Percentiles rank a stretch among this genome's conserved stretches.
phyloP scores from a whole-genome alignment of 805 yeast species.

The Scheffersomyces coipomensis region DNA sequence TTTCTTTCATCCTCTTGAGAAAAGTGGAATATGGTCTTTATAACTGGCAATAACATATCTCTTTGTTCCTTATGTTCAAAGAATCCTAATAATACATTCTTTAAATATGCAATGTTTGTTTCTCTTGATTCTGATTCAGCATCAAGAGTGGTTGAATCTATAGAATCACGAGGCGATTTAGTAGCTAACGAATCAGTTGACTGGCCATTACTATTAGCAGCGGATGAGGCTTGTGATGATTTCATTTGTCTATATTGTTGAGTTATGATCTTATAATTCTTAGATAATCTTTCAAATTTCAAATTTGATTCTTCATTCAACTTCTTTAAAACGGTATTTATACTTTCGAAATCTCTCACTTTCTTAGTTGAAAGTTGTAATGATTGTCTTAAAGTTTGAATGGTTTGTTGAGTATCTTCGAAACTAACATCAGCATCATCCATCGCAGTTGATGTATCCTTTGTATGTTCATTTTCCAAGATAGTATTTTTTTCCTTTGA shows the following conservation, averaged over 20 bases:
- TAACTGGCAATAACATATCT: constrained; percentile 78
- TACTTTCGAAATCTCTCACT: constrained; percentile 53
- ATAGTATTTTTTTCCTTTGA: constrained; percentile 25
- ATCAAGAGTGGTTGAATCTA: not conserved
- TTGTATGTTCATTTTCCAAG: constrained; percentile 19
- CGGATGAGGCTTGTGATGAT: not conserved
- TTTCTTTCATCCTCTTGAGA: constrained; percentile 71
- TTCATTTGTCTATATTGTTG: constrained; percentile 50
- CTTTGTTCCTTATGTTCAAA: constrained; percentile 93
- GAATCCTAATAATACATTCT: constrained; percentile 88
- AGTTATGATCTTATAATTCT: constrained; percentile 64
- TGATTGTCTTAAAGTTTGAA: constrained; percentile 50
- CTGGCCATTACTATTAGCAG: not conserved
- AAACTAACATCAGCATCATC: constrained; percentile 9
- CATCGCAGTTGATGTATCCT: constrained; percentile 12
- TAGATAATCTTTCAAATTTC: constrained; percentile 67
- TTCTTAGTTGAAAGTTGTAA: constrained; percentile 50
- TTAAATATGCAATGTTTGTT: constrained; percentile 63
- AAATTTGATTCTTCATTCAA: constrained; percentile 66
- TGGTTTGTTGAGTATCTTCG: constrained; percentile 26
- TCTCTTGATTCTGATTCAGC: constrained; percentile 10
- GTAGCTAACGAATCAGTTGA: not conserved
- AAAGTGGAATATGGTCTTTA: constrained; percentile 70
- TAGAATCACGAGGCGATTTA: not conserved
- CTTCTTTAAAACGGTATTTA: constrained; percentile 53